phyloP scores from a whole-genome alignment of 2,329 filamentous ascomycete genomes.

The Colletotrichum sp. region DNA sequence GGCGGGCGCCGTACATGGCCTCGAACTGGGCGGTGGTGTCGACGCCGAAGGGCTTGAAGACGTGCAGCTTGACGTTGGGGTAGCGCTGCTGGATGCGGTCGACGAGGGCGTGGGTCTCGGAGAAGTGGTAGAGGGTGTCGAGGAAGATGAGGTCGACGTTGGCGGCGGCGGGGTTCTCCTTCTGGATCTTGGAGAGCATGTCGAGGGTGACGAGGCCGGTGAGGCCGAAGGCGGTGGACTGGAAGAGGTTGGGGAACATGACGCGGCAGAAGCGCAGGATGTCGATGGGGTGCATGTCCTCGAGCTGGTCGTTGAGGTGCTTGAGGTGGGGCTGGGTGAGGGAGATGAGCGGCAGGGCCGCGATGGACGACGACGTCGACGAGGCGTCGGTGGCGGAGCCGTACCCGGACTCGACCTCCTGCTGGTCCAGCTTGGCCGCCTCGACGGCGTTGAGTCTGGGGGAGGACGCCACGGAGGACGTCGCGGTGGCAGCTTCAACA shows the following conservation, averaged over 20 bases:
- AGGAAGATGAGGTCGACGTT: slow-evolving; percentile 77
- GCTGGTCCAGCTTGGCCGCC: slow-evolving; percentile 45
- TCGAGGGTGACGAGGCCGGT: slow-evolving; percentile 84
- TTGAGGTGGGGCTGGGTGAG: slow-evolving; percentile 89
- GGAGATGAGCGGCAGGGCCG: slow-evolving; percentile 76
- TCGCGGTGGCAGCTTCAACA: slow-evolving; percentile 31
- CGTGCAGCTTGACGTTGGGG: slow-evolving; percentile 79
- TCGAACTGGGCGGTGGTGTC: slow-evolving; percentile 80
- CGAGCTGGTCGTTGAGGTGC: slow-evolving; percentile 88
- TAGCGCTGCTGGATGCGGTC: slow-evolving; percentile 79
- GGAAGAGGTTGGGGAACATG: slow-evolving; percentile 87
- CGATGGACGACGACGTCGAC: slow-evolving; percentile 60
- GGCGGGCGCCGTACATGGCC: slow-evolving; percentile 76
- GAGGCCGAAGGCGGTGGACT: slow-evolving; percentile 83
- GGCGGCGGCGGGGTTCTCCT: slow-evolving; percentile 64
- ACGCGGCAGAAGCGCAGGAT: slow-evolving; percentile 92
- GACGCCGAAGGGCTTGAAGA: slow-evolving; percentile 84
- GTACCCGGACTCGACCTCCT: slow-evolving; percentile 81
- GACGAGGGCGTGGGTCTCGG: slow-evolving; percentile 76
- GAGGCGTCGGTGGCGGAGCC: slow-evolving; percentile 50
- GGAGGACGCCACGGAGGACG: slow-evolving; percentile 44
- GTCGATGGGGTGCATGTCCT: slow-evolving; percentile 87
- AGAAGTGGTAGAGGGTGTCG: slow-evolving; percentile 83
- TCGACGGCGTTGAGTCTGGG: slow-evolving; percentile 37
- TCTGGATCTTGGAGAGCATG: slow-evolving; percentile 79